Conservation (phyloP, 2,329 filamentous ascomycete species). For the Coniella lustricola region DNA sequence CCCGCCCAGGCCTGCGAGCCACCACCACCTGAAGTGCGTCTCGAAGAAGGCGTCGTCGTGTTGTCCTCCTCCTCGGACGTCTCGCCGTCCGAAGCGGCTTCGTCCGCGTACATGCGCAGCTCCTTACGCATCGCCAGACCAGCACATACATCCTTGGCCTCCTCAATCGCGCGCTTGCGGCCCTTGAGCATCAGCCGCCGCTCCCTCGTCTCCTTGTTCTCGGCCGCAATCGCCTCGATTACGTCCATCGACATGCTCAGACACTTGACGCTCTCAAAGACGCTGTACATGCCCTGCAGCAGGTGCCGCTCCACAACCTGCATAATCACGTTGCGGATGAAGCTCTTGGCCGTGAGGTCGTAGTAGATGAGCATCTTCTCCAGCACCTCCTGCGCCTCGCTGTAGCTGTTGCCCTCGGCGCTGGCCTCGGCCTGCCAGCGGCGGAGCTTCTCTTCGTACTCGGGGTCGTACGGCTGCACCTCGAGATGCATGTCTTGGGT, state of each 20-base stretch:
- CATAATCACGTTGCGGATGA: conserved; percentile 45
- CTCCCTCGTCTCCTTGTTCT: conserved; percentile 47
- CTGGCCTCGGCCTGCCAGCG: conserved; percentile 38
- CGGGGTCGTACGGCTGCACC: conserved; percentile 46
- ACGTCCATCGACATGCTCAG: conserved; percentile 37
- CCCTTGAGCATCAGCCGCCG: conserved; percentile 39
- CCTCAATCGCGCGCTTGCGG: conserved; percentile 44
- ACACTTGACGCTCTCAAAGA: conserved; percentile 47
- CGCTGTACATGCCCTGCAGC: conserved; percentile 42
- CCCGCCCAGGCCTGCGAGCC: too few relatives aligned
- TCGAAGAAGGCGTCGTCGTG: not conserved
- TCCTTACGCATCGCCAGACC: conserved; percentile 47
- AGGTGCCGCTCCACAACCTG: conserved; percentile 46
- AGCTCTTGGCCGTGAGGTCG: conserved; percentile 44
- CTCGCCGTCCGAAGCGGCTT: conserved; percentile 24
- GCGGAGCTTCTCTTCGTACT: conserved; percentile 44
- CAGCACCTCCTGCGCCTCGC: conserved; percentile 44
- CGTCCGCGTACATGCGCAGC: conserved; percentile 28
- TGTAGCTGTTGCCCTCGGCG: conserved; percentile 37
- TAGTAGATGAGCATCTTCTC: conserved; percentile 53
- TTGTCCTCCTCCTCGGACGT: conserved; percentile 11
- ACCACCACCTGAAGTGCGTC: not conserved
- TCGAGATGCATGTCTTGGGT: conserved; percentile 46
- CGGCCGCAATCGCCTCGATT: conserved; percentile 44
- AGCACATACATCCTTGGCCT: conserved; percentile 42